Percentiles rank a stretch among this genome's conserved stretches.
Evolutionary conservation across 345 rosid genomes (phyloP).

Genomic region (Pistacia integerrima): DNA sequence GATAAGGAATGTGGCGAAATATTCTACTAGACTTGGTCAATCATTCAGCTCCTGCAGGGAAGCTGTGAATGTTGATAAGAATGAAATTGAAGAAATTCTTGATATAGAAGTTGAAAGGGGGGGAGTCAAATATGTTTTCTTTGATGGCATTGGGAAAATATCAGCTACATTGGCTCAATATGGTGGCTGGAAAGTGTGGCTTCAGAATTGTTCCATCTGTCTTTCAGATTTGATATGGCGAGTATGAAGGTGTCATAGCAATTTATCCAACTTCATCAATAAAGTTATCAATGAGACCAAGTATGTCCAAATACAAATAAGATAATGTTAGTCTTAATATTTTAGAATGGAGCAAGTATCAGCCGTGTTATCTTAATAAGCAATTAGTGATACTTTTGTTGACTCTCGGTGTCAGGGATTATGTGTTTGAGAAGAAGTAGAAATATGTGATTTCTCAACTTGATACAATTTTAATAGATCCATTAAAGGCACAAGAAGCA

Average conservation of each 20-base stretch:
- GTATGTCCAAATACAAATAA: too few species aligned
- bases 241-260: too few species aligned
- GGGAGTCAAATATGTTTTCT: too few species aligned
- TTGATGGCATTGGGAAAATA: too few species aligned
- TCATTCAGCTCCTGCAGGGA: constrained; percentile 59
- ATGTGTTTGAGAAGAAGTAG: constrained; percentile 23
- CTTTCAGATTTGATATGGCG: too few species aligned
- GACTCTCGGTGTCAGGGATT: constrained; percentile 42
- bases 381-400: constrained; percentile 60
- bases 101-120: constrained; percentile 53
- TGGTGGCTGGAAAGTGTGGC: too few species aligned
- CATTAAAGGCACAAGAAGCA: constrained; percentile 11
- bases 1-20: constrained; percentile 60
- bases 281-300: too few species aligned
- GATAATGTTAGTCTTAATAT: too few species aligned
- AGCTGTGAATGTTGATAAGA: constrained; percentile 32
- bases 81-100: constrained; percentile 48
- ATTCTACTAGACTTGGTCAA: constrained; percentile 48
- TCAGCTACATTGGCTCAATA: too few species aligned
- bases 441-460: constrained; percentile 17
- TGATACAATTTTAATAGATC: constrained; percentile 19
- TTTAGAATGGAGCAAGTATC: constrained; percentile 56
- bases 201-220: too few species aligned
- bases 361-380: constrained; percentile 57
- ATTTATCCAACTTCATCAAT: too few species aligned